phyloP scores from a whole-genome alignment of 495 filamentous ascomycete species.

The Peziza echinospora region DNA sequence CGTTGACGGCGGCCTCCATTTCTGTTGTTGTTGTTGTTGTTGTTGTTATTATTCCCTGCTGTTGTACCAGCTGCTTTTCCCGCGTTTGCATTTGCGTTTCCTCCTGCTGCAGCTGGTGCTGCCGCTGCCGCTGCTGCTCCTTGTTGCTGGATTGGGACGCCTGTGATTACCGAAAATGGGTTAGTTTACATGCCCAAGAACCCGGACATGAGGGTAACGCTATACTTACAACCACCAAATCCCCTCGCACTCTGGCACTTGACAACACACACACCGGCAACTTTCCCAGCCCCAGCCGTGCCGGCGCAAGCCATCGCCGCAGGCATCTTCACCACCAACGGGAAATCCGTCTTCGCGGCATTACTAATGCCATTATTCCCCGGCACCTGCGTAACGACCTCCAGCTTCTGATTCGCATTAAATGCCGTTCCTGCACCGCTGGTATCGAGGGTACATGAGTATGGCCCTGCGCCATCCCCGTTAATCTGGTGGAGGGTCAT shows the following conservation, averaged over 20 bases:
- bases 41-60: too few species aligned
- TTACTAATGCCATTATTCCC: neutral
- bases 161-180: neutral
- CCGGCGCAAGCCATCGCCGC: slow-evolving; percentile 37
- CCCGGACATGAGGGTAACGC: too few species aligned
- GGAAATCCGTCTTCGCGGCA: slow-evolving; percentile 7
- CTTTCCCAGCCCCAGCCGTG: too few species aligned
- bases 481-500: slow-evolving; percentile 36
- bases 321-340: slow-evolving; percentile 25
- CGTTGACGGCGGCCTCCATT: too few species aligned
- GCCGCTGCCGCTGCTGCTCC: neutral
- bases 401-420: neutral
- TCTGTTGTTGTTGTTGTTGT: neutral
- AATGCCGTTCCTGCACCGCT: slow-evolving; percentile 8
- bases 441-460: slow-evolving; percentile 28
- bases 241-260: too few species aligned
- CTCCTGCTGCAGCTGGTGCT: neutral
- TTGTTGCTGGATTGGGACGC: neutral
- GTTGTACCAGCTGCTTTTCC: neutral
- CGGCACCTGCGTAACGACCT: neutral
- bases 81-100: neutral
- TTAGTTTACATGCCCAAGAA: neutral
- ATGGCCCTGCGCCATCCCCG: slow-evolving; percentile 29
- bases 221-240: too few species aligned
- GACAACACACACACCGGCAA: too few species aligned